These are phyloP conservation scores for Fusarium verticillioides DNA, from an alignment of 2,329 filamentous ascomycete genomes.

Conservation along the genomic window DNA sequence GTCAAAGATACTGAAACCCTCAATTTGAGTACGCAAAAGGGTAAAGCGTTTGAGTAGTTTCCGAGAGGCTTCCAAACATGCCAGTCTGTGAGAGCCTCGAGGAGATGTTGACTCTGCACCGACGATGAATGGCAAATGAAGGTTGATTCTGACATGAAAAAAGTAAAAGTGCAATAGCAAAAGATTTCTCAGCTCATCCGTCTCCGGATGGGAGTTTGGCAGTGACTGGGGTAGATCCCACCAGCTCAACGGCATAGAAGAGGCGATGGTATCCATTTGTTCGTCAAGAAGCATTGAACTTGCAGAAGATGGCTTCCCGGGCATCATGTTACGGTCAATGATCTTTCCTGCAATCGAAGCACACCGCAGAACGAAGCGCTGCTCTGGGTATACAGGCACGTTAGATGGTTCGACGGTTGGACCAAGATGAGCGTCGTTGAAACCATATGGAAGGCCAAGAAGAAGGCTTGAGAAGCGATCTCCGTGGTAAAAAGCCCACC, in stretches of 20 bases:
- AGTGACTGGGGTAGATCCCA: not conserved
- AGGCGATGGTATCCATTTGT: not conserved
- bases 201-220: not conserved
- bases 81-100: not conserved
- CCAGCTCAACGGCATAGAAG: not conserved
- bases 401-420: not conserved
- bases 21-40: not conserved
- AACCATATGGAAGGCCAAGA: not conserved
- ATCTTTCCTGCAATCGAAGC: not conserved
- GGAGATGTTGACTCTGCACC: not conserved
- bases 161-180: not conserved
- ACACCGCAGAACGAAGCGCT: not conserved
- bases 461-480: not conserved
- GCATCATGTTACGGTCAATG: not conserved
- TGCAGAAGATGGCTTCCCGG: not conserved
- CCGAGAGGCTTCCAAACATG: not conserved
- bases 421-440: not conserved
- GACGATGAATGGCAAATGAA: not conserved
- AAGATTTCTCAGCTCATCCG: not conserved
- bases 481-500: not conserved
- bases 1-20: not conserved
- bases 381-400: not conserved
- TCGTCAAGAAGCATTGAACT: not conserved
- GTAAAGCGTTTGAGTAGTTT: not conserved
- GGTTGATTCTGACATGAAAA: not conserved